These are phyloP conservation scores for Colletotrichum sp. DNA, from an alignment of 2,329 filamentous ascomycete species.

Conservation along the genomic window DNA sequence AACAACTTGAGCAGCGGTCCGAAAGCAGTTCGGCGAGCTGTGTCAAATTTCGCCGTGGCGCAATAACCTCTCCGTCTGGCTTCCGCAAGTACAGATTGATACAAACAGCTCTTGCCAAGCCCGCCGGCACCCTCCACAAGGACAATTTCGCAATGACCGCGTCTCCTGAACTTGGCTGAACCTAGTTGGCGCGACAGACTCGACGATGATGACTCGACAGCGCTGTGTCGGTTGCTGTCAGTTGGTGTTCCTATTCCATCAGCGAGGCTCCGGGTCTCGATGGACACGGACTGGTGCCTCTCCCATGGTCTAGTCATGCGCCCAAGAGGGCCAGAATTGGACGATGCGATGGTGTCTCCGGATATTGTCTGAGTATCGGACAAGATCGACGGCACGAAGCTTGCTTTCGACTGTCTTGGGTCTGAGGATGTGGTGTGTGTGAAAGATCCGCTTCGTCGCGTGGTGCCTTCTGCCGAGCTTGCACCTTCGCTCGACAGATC, in stretches of 20 bases:
- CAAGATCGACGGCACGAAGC: conserved; percentile 43
- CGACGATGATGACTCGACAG: conserved; percentile 49
- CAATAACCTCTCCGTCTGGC: conserved; percentile 67
- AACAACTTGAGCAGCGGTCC: conserved; percentile 68
- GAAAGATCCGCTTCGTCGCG: conserved; percentile 54
- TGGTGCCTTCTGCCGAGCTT: conserved; percentile 60
- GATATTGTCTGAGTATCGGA: conserved; percentile 46
- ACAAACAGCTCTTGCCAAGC: conserved; percentile 69
- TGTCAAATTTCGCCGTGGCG: conserved; percentile 70
- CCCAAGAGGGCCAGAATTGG: conserved; percentile 41
- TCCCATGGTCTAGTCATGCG: conserved; percentile 54
- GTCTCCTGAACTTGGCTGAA: conserved; percentile 62
- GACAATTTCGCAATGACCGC: conserved; percentile 68
- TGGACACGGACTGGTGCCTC: conserved; percentile 54
- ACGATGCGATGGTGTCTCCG: conserved; percentile 52
- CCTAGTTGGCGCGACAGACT: conserved; percentile 61
- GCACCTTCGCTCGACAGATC: conserved; percentile 65
- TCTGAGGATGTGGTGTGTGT: conserved; percentile 49
- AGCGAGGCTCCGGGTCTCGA: conserved; percentile 50
- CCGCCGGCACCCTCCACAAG: conserved; percentile 66
- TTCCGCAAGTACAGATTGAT: conserved; percentile 67
- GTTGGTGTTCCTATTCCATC: conserved; percentile 43
- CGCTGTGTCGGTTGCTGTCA: conserved; percentile 47
- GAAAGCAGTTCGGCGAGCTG: conserved; percentile 63
- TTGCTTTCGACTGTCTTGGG: conserved; percentile 39